Conservation (phyloP, 2,329 filamentous ascomycete species). For the Calonectria pseudoturangicola region DNA sequence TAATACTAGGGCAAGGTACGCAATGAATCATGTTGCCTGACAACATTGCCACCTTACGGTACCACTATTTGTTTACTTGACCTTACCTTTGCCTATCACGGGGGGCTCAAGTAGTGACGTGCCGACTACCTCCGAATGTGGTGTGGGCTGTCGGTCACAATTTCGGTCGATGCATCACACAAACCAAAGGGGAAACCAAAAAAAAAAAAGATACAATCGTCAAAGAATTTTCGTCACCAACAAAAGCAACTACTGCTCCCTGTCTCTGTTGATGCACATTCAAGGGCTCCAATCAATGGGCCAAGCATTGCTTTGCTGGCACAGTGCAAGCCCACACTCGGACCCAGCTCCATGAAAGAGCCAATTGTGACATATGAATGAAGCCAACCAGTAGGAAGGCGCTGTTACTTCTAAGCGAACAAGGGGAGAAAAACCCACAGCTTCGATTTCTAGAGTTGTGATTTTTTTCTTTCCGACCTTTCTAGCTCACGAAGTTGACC, state of each 20-base stretch:
- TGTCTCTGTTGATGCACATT: not conserved
- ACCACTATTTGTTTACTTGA: constrained; percentile 23
- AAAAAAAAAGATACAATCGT: not conserved
- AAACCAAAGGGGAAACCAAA: not conserved
- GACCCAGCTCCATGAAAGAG: not conserved
- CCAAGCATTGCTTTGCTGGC: not conserved
- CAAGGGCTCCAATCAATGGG: not conserved
- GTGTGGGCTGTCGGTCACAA: constrained; percentile 23
- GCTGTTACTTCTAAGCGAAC: constrained; percentile 5
- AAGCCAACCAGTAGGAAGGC: constrained; percentile 1
- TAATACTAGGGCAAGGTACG: constrained; percentile 20
- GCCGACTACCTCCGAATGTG: constrained; percentile 12
- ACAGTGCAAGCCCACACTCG: constrained; percentile 1
- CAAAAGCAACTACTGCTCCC: not conserved
- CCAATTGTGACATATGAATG: constrained; percentile 5
- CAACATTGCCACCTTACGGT: constrained; percentile 13
- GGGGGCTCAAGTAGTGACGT: not conserved
- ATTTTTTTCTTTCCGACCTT: constrained; percentile 10
- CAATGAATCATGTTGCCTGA: constrained; percentile 17
- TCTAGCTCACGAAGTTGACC: constrained; percentile 25
- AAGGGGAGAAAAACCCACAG: not conserved
- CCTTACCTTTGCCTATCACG: constrained; percentile 2
- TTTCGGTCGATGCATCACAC: constrained; percentile 19
- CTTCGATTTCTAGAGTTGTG: constrained; percentile 9
- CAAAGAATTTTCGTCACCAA: not conserved